phyloP scores from a whole-genome alignment of 768 basidiomycete genomes.

The Amanita muscaria region DNA sequence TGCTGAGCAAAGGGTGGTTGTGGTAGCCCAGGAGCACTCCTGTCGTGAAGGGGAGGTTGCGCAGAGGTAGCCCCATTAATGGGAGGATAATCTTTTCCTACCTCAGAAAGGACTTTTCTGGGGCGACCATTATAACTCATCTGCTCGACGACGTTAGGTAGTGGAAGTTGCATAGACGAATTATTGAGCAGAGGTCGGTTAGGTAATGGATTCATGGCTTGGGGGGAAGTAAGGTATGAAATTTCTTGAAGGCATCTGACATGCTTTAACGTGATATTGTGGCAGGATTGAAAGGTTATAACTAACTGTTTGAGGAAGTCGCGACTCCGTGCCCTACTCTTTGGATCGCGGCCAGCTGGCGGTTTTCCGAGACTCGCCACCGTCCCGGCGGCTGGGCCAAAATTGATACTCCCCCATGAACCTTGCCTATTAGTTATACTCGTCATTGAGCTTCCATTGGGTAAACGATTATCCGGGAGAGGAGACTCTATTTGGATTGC shows the following conservation, averaged over 20 bases:
- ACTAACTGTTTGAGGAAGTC: constrained; percentile 96
- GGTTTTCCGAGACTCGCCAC: constrained; percentile 54
- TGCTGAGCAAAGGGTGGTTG: constrained; percentile 34
- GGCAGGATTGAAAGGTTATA: background rate
- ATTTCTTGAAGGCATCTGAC: constrained; percentile 93
- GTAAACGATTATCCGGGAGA: constrained; percentile 55
- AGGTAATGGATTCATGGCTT: constrained; percentile 95
- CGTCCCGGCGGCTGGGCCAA: constrained; percentile 35
- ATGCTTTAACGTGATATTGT: background rate
- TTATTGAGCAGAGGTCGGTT: constrained; percentile 73
- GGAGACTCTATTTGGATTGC: constrained; percentile 50
- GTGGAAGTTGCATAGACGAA: constrained; percentile 49
- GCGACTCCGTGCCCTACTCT: constrained; percentile 86
- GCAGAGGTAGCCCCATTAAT: constrained; percentile 51
- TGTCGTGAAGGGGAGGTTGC: constrained; percentile 41
- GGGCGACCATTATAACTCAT: constrained; percentile 73
- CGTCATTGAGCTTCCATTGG: constrained; percentile 48
- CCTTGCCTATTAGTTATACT: constrained; percentile 41
- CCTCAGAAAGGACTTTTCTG: constrained; percentile 71
- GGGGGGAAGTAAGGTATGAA: constrained; percentile 91
- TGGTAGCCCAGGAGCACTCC: constrained; percentile 30
- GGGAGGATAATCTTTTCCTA: constrained; percentile 59
- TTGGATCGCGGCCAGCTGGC: constrained; percentile 83
- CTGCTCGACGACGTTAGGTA: constrained; percentile 70
- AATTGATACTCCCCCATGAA: constrained; percentile 48